phyloP scores from a whole-genome alignment of 495 filamentous ascomycete species.

The Talaromyces stipitatus region DNA sequence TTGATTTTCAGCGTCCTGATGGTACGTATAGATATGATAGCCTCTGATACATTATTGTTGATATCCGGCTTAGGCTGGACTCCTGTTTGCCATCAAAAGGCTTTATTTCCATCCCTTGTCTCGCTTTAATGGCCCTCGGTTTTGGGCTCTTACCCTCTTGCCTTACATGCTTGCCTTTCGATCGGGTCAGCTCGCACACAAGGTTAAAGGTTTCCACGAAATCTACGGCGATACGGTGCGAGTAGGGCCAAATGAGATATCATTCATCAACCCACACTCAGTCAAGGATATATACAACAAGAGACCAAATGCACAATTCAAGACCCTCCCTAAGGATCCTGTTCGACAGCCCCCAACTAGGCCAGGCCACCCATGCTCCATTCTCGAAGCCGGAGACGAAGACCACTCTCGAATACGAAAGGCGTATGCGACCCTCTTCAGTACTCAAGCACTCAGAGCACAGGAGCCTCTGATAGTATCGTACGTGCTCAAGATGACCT shows the following conservation, averaged over 20 bases:
- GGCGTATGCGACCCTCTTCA: neutral
- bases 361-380: neutral
- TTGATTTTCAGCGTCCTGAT: neutral
- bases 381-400: neutral
- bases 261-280: constrained; percentile 30
- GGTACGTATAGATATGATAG: neutral
- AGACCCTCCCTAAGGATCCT: neutral
- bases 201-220: constrained; percentile 17
- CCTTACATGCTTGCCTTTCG: too few relatives aligned
- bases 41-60: neutral
- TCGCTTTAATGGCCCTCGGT: neutral
- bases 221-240: constrained; percentile 41
- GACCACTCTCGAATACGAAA: neutral
- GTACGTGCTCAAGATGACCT: neutral
- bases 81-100: neutral
- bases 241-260: constrained; percentile 35
- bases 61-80: constrained; percentile 14
- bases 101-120: neutral
- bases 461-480: neutral
- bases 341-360: neutral
- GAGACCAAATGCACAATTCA: neutral
- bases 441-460: neutral
- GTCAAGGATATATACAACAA: constrained; percentile 42
- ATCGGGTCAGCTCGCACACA: too few relatives aligned
- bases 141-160: neutral